These are phyloP conservation scores for Pythium volutum DNA, from an alignment of 352 stramenopile species.

Conservation along the genomic window DNA sequence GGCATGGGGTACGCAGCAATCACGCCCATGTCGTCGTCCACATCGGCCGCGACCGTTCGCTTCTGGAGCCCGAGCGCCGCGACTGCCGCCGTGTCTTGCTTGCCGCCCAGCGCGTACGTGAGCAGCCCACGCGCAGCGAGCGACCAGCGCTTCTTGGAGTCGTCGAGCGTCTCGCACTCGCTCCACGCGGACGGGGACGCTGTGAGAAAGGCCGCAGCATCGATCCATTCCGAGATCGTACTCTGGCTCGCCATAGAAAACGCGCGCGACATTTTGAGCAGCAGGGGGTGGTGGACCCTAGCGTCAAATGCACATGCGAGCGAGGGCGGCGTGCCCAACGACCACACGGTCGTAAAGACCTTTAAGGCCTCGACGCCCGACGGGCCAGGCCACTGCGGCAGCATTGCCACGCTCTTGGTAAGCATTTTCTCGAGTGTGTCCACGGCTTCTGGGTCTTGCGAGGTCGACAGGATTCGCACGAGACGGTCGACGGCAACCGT, in stretches of 20 bases:
- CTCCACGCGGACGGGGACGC: slow-evolving; percentile 13
- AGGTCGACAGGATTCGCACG: slow-evolving; percentile 1
- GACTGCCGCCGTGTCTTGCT: slow-evolving; percentile 51
- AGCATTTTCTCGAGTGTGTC: not conserved
- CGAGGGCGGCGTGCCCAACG: not conserved
- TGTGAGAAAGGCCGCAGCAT: slow-evolving; percentile 8
- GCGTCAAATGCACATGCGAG: slow-evolving; percentile 6
- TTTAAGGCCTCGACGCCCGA: slow-evolving; percentile 15
- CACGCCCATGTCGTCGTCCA: slow-evolving; percentile 36
- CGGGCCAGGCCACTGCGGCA: slow-evolving; percentile 19
- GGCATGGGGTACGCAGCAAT: slow-evolving; percentile 45
- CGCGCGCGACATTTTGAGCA: slow-evolving; percentile 19
- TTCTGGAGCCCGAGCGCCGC: slow-evolving; percentile 51
- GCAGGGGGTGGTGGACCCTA: slow-evolving; percentile 13
- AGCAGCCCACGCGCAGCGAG: slow-evolving; percentile 45
- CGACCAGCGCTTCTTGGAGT: slow-evolving; percentile 44
- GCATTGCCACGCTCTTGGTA: slow-evolving; percentile 4
- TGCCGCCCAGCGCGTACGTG: slow-evolving; percentile 56
- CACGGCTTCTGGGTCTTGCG: not conserved
- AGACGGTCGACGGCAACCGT: slow-evolving; percentile 5
- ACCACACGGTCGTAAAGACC: slow-evolving; percentile 15
- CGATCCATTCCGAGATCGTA: slow-evolving; percentile 16
- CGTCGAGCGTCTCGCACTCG: slow-evolving; percentile 30
- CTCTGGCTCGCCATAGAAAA: slow-evolving; percentile 21
- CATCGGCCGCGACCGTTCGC: slow-evolving; percentile 30